Base-by-base conservation (phyloP, 441 rosid genomes). In the Adansonia grandidieri region DNA sequence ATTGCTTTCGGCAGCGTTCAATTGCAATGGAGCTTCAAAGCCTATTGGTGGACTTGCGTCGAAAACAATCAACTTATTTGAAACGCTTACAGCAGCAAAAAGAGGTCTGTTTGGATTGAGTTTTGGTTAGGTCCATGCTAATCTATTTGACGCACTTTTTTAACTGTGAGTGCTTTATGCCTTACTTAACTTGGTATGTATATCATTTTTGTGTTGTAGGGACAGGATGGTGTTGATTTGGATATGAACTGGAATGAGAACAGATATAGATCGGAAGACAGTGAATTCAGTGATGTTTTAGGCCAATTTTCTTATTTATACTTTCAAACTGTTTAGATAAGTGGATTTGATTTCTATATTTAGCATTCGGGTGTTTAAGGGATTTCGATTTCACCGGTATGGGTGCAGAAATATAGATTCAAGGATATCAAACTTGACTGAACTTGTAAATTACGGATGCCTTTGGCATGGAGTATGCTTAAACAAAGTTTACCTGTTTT, bases 11-110 rank as follows among this genome's bases (percentile, higher is more conserved):
- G 85, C 92, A 97, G 98, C 90, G 94, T 66, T 96, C 98, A 75
- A 93, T 94, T 79, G 98, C 99, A 79, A 96, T 92, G 62, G 98
- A 96, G 87, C 98, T 96, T 77, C 98, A 96, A 76, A 87, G 79
- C 84, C 94, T 94, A 8, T 96, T 97, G 14, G 86, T 90, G 97
- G 99, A 94, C 74, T 93, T 96, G 75, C 91, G 97, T 50, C 92
- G 89, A 84, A 94, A 96, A 83, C 99, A 96, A 78, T 96, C 99
- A 73, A 88, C 87, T 51, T 96, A 89, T 77, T 87, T 96, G 85
- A 92, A 92, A 81, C 92, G 93, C 47, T 88, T 93, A 28, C 92
- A 91, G 78, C 96, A 90, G 79, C 99, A 94, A 81, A 92, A 84
- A 78, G 98, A 93, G 92, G 98, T 92, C 63, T 4, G 86, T 70